These are phyloP conservation scores for Hemerocallis citrina DNA, from an alignment of 106 monocot genomes.

Conservation along the genomic window DNA sequence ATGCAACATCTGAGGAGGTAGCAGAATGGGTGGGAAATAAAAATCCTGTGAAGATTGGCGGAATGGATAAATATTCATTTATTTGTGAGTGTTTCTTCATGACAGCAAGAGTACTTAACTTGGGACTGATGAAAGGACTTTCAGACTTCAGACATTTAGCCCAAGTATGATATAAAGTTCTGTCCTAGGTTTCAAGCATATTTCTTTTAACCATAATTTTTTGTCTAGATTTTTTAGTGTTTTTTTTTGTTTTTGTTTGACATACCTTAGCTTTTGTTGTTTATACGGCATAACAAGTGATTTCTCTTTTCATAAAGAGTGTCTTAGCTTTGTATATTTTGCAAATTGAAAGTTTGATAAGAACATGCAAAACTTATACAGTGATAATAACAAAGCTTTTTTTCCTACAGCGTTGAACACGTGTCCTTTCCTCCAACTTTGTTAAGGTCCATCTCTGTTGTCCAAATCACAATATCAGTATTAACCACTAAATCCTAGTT, in stretches of 20 bases:
- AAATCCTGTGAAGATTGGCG: conserved; percentile 11
- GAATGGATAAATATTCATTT: conserved; percentile 79
- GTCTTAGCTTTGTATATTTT: background rate
- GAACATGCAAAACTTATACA: no score
- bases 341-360: no score
- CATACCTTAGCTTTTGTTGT: no score
- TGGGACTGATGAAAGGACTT: conserved; percentile 84
- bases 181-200: background rate
- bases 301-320: background rate
- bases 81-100: conserved; percentile 99
- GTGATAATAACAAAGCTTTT: no score
- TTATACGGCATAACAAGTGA: background rate
- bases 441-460: no score
- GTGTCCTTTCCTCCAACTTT: no score
- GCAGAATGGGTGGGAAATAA: conserved; percentile 40
- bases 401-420: no score
- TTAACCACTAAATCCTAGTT: no score
- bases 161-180: conserved; percentile 39
- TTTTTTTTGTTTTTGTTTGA: background rate
- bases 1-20: conserved; percentile 91
- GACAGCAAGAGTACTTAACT: conserved; percentile 86
- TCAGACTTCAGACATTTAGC: conserved; percentile 77
- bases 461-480: no score
- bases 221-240: background rate
- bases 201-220: background rate